Conservation (phyloP, 2,329 filamentous ascomycete species). For the Penicillium sp. region DNA sequence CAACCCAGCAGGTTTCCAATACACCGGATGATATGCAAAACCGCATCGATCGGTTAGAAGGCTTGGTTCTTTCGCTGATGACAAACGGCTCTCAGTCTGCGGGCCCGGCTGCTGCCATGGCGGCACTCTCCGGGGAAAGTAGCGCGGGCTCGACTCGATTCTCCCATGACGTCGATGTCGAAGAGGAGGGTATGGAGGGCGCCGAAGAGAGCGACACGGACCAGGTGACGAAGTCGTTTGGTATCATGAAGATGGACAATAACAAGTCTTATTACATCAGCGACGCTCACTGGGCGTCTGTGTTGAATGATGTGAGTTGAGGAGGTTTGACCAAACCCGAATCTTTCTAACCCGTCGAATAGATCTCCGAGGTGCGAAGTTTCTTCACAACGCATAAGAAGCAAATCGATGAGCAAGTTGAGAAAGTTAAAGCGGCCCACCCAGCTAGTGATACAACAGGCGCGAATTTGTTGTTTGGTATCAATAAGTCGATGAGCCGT, state of each 20-base stretch:
- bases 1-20: constrained; percentile 56
- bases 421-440: constrained; percentile 70
- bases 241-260: constrained; percentile 80
- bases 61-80: constrained; percentile 89
- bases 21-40: constrained; percentile 97
- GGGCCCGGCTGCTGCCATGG: constrained; percentile 59
- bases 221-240: constrained; percentile 69
- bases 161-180: constrained; percentile 41
- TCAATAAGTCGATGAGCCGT: constrained; percentile 66
- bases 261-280: constrained; percentile 77
- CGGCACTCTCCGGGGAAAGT: constrained; percentile 51
- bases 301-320: constrained; percentile 64
- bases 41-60: constrained; percentile 91
- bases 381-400: constrained; percentile 86
- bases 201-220: constrained; percentile 67
- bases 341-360: not conserved
- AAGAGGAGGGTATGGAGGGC: constrained; percentile 61
- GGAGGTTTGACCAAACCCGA: not conserved
- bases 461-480: constrained; percentile 76
- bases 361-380: constrained; percentile 89
- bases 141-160: constrained; percentile 41
- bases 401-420: constrained; percentile 78
- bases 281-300: constrained; percentile 78
- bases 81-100: constrained; percentile 72
- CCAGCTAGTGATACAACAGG: constrained; percentile 56